A percentile compares a stretch with the other conserved stretches of the same genome.
These are phyloP conservation scores for Microsporum audouinii DNA, from an alignment of 2,329 filamentous ascomycete species.

Conservation along the genomic window DNA sequence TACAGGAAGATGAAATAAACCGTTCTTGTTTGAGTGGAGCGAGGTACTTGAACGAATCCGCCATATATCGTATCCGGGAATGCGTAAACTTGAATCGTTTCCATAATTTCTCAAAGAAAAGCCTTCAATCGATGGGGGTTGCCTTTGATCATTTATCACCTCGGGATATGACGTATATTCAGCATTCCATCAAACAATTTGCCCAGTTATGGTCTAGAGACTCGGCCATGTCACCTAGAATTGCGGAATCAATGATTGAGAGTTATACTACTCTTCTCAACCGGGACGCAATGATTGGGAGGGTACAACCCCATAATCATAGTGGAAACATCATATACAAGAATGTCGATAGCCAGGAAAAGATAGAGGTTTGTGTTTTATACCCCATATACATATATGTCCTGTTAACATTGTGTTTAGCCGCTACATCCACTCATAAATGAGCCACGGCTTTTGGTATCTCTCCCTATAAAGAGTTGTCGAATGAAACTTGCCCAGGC, in stretches of 20 bases:
- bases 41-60: slow-evolving; percentile 30
- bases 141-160: slow-evolving; percentile 30
- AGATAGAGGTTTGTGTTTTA: slow-evolving; percentile 10
- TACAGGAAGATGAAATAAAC: slow-evolving; percentile 25
- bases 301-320: slow-evolving; percentile 15
- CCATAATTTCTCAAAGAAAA: slow-evolving; percentile 9
- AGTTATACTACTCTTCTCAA: slow-evolving; percentile 25
- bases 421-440: slow-evolving; percentile 32
- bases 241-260: slow-evolving; percentile 17
- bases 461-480: slow-evolving; percentile 13
- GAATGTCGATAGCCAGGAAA: background rate
- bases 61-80: slow-evolving; percentile 30
- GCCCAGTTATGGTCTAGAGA: slow-evolving; percentile 11
- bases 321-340: slow-evolving; percentile 4
- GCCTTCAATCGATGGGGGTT: slow-evolving; percentile 20
- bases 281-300: slow-evolving; percentile 14
- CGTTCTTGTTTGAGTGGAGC: slow-evolving; percentile 16
- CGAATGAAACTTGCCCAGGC: slow-evolving; percentile 20
- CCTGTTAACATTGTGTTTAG: slow-evolving; percentile 18
- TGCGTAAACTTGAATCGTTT: slow-evolving; percentile 21
- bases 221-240: background rate
- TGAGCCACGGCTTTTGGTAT: slow-evolving; percentile 25
- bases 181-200: slow-evolving; percentile 20
- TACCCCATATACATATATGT: background rate
- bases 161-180: slow-evolving; percentile 24